Evolutionary conservation across 2,329 filamentous ascomycete genomes (phyloP).

Genomic region (Aspergillus chevalieri): DNA sequence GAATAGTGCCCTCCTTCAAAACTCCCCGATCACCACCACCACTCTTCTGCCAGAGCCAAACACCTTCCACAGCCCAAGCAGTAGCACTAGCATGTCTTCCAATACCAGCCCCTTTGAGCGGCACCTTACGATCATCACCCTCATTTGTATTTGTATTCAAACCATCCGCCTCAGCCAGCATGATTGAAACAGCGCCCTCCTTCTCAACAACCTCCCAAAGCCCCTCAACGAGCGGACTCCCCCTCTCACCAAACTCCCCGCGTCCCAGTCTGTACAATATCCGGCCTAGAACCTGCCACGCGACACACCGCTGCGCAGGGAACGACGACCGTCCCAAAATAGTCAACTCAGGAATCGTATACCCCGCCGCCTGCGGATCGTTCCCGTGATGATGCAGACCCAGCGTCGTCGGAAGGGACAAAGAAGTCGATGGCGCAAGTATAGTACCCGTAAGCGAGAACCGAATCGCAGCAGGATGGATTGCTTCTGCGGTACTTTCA

Average conservation of each 20-base stretch:
- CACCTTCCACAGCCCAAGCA: constrained; percentile 78
- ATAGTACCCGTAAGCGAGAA: constrained; percentile 83
- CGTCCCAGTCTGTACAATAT: constrained; percentile 76
- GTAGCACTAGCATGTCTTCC: constrained; percentile 68
- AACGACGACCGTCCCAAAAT: constrained; percentile 74
- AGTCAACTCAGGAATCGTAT: constrained; percentile 82
- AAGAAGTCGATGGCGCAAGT: constrained; percentile 67
- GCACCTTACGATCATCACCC: constrained; percentile 6
- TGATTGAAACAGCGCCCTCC: constrained; percentile 67
- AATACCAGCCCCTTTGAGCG: constrained; percentile 15
- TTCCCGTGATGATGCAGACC: constrained; percentile 92
- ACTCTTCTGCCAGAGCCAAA: constrained; percentile 81
- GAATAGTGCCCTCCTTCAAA: constrained; percentile 27
- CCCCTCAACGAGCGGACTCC: constrained; percentile 63
- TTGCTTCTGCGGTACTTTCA: constrained; percentile 61
- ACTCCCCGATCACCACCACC: constrained; percentile 44
- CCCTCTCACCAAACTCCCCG: constrained; percentile 60
- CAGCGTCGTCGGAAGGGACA: constrained; percentile 66
- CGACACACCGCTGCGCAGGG: constrained; percentile 79
- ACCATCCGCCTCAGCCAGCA: constrained; percentile 67
- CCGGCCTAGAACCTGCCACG: constrained; percentile 83
- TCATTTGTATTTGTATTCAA: constrained; percentile 1
- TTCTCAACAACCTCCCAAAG: constrained; percentile 77
- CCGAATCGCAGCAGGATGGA: constrained; percentile 63
- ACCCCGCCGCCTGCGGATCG: constrained; percentile 87